phyloP scores from a whole-genome alignment of 2,329 filamentous ascomycete genomes.

The Fonsecaea erecta region DNA sequence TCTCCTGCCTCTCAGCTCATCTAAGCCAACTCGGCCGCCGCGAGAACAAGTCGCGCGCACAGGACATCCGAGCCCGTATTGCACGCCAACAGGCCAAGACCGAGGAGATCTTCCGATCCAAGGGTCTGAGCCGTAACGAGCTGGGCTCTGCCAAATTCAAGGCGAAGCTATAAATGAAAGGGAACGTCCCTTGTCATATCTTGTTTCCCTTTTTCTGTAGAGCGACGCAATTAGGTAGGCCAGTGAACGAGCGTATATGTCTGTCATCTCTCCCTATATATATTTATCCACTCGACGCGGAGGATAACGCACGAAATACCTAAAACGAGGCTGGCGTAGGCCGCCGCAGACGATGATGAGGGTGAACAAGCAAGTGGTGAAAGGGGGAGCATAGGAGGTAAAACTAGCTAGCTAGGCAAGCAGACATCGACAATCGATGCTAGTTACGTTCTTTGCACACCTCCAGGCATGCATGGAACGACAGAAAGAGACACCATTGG shows the following conservation, averaged over 20 bases:
- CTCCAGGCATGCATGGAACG: too few species aligned
- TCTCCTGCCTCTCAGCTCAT: conserved; percentile 64
- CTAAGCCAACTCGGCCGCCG: conserved; percentile 62
- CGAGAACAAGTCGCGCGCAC: conserved; percentile 50
- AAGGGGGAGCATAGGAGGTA: too few species aligned
- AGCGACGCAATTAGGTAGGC: background rate
- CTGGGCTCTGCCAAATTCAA: conserved; percentile 28
- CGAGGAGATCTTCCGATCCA: conserved; percentile 24
- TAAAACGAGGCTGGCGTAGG: too few species aligned
- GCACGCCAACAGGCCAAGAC: conserved; percentile 24
- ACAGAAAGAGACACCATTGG: too few species aligned
- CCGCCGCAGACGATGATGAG: too few species aligned
- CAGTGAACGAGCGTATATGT: background rate
- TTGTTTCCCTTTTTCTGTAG: background rate
- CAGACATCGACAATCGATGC: too few species aligned
- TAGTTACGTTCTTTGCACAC: too few species aligned
- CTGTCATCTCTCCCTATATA: background rate
- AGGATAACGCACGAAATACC: background rate
- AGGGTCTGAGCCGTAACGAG: conserved; percentile 25
- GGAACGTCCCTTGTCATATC: background rate
- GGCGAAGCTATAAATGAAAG: conserved; percentile 23
- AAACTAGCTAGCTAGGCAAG: too few species aligned
- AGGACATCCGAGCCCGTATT: conserved; percentile 27
- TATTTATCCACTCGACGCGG: background rate
- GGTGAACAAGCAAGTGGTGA: too few species aligned